These are phyloP conservation scores for Penicillium palitans DNA, from an alignment of 2,329 filamentous ascomycete genomes.

Conservation along the genomic window DNA sequence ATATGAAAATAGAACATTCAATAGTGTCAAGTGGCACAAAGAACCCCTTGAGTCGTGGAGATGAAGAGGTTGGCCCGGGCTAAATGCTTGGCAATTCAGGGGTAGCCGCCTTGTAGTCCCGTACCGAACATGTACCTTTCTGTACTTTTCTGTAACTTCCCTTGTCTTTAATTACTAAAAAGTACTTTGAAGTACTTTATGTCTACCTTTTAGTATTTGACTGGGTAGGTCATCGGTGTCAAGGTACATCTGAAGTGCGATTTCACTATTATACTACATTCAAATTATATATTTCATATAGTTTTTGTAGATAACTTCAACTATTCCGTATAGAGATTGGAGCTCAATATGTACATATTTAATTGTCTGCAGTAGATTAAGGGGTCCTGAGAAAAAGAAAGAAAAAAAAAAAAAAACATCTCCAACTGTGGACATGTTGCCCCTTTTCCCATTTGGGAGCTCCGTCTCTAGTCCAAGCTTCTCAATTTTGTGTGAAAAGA, in stretches of 20 bases:
- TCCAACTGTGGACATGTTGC: slow-evolving; percentile 1
- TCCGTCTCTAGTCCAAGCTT: slow-evolving; percentile 4
- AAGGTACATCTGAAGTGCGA: neutral
- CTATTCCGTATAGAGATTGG: neutral
- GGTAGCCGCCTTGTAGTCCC: neutral
- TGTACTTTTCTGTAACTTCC: neutral
- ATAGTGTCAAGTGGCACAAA: slow-evolving; percentile 14
- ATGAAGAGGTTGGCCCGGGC: slow-evolving; percentile 12
- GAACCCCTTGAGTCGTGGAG: slow-evolving; percentile 23
- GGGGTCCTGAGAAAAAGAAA: neutral
- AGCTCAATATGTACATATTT: neutral
- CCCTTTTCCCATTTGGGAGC: slow-evolving; percentile 9
- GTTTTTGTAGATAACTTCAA: neutral
- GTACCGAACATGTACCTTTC: neutral
- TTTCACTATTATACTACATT: neutral
- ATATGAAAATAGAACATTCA: slow-evolving; percentile 17
- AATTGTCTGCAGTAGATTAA: slow-evolving; percentile 7
- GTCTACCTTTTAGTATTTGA: neutral
- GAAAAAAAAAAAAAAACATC: neutral
- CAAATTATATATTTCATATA: neutral
- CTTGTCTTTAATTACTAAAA: neutral
- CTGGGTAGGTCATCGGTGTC: no score
- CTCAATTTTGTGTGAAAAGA: slow-evolving; percentile 1
- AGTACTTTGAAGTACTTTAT: neutral
- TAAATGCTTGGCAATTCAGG: slow-evolving; percentile 15